Evolutionary conservation across 176 grass and related monocot genomes (phyloP), one percentile per base, ranked within the genome.

Genomic region (Lolium perenne): DNA sequence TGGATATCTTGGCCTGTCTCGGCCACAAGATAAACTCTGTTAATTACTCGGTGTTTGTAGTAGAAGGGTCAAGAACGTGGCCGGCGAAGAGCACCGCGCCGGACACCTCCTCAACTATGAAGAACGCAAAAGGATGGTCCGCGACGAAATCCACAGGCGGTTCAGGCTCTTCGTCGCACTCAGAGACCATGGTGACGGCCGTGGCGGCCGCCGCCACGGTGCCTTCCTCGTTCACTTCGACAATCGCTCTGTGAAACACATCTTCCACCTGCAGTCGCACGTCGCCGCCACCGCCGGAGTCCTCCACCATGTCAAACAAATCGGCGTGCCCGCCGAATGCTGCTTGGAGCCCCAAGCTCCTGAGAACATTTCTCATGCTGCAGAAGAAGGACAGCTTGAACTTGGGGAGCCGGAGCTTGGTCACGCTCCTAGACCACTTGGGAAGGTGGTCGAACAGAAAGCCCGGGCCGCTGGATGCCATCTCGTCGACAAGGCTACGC

Each of bases 211-310:
- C 69, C 4, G 69, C 69, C 10, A 46, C 20, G 7, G 40, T 71
- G 69, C 18, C 69, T 71, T 71, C 68, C 20, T 71, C 68, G 68
- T 71, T 71, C 38, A 71, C 40, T 71, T 71, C 69, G 4, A 72
- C 69, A 17, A 72, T 38, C 20, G 69, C 69, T 20, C 11, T 72
- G 69, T 72, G 69, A 3, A 72, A 72, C 20, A 72, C 69, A 21
- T 72, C 20, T 12, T 13, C 20, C 11, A 72, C 69, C 4, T 0
- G 2, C 20, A 71, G 20, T 17, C 6, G 53, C 60, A 63, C 5
- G 4, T 0, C 4, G 0, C 20, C 68, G 0, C 0, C 2, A 0
- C 20, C 68, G 0, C 0, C 2, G 0, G 40, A 72, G 20, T 46
- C 68, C 68, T 22, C 69, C 69, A 72, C 41, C 69, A 72, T 72